Percentiles rank a stretch among this genome's conserved stretches.
Conservation (phyloP, 306 rosid species). For the Cicer chorassanicum region DNA sequence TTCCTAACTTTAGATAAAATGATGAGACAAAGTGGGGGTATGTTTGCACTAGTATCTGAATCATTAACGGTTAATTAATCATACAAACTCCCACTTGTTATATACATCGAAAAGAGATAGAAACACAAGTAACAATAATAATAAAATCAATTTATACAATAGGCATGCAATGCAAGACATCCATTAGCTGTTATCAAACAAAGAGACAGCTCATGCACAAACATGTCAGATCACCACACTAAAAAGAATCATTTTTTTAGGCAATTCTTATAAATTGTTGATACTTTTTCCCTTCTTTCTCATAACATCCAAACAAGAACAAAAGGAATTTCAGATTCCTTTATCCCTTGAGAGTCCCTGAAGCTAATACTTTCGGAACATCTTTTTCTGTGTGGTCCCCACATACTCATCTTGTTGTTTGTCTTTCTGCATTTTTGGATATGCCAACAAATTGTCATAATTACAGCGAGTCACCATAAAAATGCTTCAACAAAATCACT, state of each 20-base stretch:
- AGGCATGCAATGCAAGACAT: conserved; percentile 49
- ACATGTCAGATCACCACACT: conserved; percentile 55
- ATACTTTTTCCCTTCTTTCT: conserved; percentile 32
- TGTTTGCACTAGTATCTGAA: conserved; percentile 39
- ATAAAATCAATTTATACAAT: conserved; percentile 19
- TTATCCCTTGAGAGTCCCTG: conserved; percentile 8
- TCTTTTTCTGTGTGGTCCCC: conserved; percentile 28
- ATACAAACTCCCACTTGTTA: background rate
- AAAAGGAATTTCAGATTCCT: conserved; percentile 56
- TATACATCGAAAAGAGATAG: conserved; percentile 31
- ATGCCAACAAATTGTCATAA: no score
- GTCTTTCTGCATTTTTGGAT: background rate
- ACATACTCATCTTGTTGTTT: background rate
- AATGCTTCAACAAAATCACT: no score
- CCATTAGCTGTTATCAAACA: conserved; percentile 46
- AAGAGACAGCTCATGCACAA: conserved; percentile 69
- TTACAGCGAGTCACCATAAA: no score
- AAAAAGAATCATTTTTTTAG: conserved; percentile 46
- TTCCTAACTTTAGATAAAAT: no score
- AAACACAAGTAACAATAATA: background rate
- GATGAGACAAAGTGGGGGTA: no score
- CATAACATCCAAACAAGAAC: conserved; percentile 53
- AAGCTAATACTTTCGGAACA: conserved; percentile 8
- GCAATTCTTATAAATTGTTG: conserved; percentile 17
- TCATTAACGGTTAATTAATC: conserved; percentile 30